These are phyloP conservation scores for Fusarium hainanense DNA, from an alignment of 2,329 filamentous ascomycete species.

Conservation along the genomic window DNA sequence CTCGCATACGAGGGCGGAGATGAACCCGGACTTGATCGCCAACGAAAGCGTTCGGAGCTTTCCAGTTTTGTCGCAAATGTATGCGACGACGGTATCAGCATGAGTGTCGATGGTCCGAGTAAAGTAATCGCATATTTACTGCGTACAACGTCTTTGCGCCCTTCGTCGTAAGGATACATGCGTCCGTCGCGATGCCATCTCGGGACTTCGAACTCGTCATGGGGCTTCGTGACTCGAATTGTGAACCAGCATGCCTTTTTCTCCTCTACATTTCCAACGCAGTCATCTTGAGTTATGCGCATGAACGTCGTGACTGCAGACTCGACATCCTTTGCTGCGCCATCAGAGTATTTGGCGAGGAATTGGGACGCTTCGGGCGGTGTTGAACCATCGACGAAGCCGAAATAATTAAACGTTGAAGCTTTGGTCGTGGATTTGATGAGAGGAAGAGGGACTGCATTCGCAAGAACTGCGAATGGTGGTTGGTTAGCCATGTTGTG, in stretches of 20 bases:
- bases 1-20: neutral
- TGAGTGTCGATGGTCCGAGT: neutral
- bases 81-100: neutral
- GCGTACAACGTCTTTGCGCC: neutral
- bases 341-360: neutral
- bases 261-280: neutral
- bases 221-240: neutral
- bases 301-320: neutral
- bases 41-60: neutral
- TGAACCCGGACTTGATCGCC: fast-evolving
- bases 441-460: neutral
- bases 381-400: fast-evolving
- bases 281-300: neutral
- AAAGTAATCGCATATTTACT: neutral
- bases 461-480: neutral
- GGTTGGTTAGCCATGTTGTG: neutral
- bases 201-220: neutral
- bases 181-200: neutral
- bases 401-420: neutral
- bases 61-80: neutral
- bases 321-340: neutral
- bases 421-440: neutral
- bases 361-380: neutral
- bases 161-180: neutral
- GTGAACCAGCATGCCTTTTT: constrained; percentile 5